phyloP scores from a whole-genome alignment of 352 stramenopile species.

The Phytopythium kandeliae region DNA sequence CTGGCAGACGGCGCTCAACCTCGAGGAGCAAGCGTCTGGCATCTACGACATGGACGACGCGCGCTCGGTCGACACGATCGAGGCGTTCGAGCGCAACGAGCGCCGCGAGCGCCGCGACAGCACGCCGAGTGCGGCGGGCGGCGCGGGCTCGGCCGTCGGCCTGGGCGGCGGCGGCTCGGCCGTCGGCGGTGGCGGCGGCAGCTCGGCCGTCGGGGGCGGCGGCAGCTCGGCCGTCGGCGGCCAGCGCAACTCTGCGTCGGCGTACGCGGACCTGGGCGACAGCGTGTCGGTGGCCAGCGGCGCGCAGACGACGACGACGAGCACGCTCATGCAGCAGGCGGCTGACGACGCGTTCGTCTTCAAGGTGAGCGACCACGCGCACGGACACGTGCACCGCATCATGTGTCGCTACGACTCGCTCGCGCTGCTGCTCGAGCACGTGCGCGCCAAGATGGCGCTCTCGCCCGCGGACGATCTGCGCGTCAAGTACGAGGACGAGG shows the following conservation, averaged over 20 bases:
- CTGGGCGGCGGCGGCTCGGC: slow-evolving; percentile 8
- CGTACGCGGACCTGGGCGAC: slow-evolving; percentile 81
- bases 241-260: slow-evolving; percentile 39
- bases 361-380: slow-evolving; percentile 78
- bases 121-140: slow-evolving; percentile 21
- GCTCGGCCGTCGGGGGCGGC: slow-evolving; percentile 16
- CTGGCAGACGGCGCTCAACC: slow-evolving; percentile 84
- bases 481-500: slow-evolving; percentile 87
- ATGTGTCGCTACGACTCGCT: slow-evolving; percentile 76
- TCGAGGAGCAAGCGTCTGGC: slow-evolving; percentile 75
- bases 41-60: slow-evolving; percentile 67
- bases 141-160: slow-evolving; percentile 26
- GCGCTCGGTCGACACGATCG: slow-evolving; percentile 81
- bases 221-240: slow-evolving; percentile 9
- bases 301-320: slow-evolving; percentile 68
- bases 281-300: slow-evolving; percentile 84
- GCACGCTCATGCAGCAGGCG: slow-evolving; percentile 59
- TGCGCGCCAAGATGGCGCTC: slow-evolving; percentile 78
- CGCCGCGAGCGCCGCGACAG: slow-evolving; percentile 34
- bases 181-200: slow-evolving; percentile 11
- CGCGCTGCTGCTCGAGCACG: slow-evolving; percentile 62
- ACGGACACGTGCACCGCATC: slow-evolving; percentile 84
- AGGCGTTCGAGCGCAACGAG: slow-evolving; percentile 86
- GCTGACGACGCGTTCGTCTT: slow-evolving; percentile 81
- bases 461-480: slow-evolving; percentile 50